phyloP scores from a whole-genome alignment of 371 early-diverging fungal species.

The Rhizopus arrhizus region DNA sequence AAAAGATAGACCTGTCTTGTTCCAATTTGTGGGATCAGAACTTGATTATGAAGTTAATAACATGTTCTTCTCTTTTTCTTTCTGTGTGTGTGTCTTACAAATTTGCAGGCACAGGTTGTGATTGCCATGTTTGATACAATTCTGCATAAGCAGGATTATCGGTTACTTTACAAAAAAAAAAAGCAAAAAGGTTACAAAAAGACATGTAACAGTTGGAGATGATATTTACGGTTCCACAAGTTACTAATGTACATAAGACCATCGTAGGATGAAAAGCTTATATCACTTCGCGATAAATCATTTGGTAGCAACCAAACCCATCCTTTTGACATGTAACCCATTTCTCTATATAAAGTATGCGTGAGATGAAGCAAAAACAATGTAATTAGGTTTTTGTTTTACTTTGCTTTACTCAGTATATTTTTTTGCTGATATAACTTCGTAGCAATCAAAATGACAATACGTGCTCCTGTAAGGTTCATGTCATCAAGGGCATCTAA shows the following conservation, averaged over 20 bases:
- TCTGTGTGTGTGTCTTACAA: conserved; percentile 17
- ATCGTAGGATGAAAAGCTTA: conserved; percentile 29
- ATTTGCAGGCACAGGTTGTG: conserved; percentile 28
- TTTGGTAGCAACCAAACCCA: conserved; percentile 51
- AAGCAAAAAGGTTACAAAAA: neutral
- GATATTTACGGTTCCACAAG: conserved; percentile 46
- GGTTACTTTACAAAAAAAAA: conserved; percentile 28
- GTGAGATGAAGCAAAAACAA: neutral
- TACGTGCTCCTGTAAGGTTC: neutral
- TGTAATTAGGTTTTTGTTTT: conserved; percentile 1
- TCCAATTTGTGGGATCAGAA: conserved; percentile 28
- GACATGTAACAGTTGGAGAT: neutral
- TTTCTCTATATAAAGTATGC: conserved; percentile 21
- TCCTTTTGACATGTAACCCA: conserved; percentile 40
- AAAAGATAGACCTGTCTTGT: conserved; percentile 35
- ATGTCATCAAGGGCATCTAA: neutral
- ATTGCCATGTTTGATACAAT: conserved; percentile 31
- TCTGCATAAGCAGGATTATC: conserved; percentile 38
- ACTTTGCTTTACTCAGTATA: conserved; percentile 37
- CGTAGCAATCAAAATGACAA: neutral
- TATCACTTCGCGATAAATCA: conserved; percentile 20
- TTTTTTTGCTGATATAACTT: neutral
- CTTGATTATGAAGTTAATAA: conserved; percentile 1
- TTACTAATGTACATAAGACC: conserved; percentile 54
- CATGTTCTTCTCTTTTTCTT: no score